Evolutionary conservation across 331 rosid genomes (phyloP), one percentile per base, ranked within the genome.

Genomic region (Cydonia oblonga): DNA sequence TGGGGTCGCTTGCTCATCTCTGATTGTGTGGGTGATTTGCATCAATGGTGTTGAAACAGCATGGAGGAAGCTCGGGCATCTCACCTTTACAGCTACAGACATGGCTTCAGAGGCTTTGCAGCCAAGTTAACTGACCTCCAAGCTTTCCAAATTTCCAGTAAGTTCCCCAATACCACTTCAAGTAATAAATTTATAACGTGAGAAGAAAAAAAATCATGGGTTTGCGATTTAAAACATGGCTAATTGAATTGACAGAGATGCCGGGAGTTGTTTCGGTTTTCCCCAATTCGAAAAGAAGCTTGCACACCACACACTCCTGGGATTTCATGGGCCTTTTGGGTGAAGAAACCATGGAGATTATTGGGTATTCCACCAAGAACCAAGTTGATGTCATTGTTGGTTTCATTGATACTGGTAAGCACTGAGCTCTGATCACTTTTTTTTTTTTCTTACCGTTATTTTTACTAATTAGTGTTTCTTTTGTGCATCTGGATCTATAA

Each of bases 261-360:
- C 72, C 84, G 0, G 92, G 89, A 62, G 96, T 90, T 65, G 86
- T 90, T 70, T 90, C 96, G 66, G 96, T 90, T 58, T 90, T 90
- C 74, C 96, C 92, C 35, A 90, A 88, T 80, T 66, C 74, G 9
- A 90, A 84, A 77, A 90, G 96, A 80, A 85, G 57, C 44, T 72
- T 90, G 51, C 96, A 90, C 79, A 88, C 96, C 28, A 90, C 96
- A 54, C 95, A 90, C 81, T 90, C 96, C 26, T 90, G 96, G 96
- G 87, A 85, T 70, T 90, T 90, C 78, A 87, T 88, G 85, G 96
- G 96, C 61, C 92, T 90, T 81, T 24, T 69, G 84, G 79, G 75
- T 18, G 80, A 86, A 7, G 82, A 88, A 72, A 82, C 80, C 32
- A 73, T 87, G 90, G 85, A 83, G 84, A 65, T 75, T 79, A 40